Base-by-base conservation (phyloP, 352 stramenopile genomes). In the Phytophthora podocarpi region DNA sequence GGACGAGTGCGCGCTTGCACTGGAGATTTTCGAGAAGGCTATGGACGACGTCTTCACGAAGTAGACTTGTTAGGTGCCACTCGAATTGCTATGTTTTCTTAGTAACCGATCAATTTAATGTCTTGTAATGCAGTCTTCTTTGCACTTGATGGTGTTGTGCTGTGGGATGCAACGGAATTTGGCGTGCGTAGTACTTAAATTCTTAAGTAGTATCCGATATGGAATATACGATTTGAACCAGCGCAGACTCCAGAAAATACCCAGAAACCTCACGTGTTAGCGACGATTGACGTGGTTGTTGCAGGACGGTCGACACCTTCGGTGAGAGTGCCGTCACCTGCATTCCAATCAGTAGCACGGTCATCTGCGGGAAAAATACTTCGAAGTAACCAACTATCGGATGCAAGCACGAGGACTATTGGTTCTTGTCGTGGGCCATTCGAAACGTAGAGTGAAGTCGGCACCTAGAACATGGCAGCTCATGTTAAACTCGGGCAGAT, bases 1-100 rank as follows among this genome's bases (percentile, higher is more conserved):
- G 41, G 85, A 93, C 28, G 92, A 98, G 48, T 76, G 66, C 28
- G 30, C 57, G 1, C 53, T 87, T 61, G 79, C 76, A 16, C 54
- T 87, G 20, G 74, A 78, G 51, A 85, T 87, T 37, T 85, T 89
- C 35, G 74, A 85, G 47, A 83, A 81, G 53, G 74, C 79, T 20
- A 40, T 89, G 21, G 63, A 80, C 43, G 74, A 89, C 13, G 62
- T 68, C 16, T 82, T 81, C 35, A 36, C 30, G 31, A 76, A 79
- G 60, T 74, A 71, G 51, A 49, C 21, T 45, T 50, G 23, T 24
- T 48, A 43, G 34, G 2, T 31, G 24, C 24, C 3, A 26, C 23
- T 35, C 31, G 47, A 58, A 40, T 32, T 58, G 24, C 39, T 36
- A 40, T n/a, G n/a, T n/a, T n/a, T n/a, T n/a, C n/a, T 50, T 28